Percentiles rank a stretch among this genome's conserved stretches.
phyloP scores from a whole-genome alignment of 1,139 yeast genomes.

The Geotrichum bryndzae region DNA sequence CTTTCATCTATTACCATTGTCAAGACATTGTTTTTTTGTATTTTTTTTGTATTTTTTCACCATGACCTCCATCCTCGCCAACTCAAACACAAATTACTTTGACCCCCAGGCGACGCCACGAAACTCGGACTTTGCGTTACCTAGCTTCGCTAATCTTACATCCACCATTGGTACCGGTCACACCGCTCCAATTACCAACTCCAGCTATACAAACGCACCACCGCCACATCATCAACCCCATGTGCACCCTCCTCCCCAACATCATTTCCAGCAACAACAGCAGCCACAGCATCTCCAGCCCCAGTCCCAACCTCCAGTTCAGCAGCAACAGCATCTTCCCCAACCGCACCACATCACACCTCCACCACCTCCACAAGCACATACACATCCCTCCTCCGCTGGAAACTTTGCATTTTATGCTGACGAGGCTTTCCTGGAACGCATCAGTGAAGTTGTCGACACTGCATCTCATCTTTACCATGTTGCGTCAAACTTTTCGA shows the following conservation, averaged over 20 bases:
- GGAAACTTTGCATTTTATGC: neutral
- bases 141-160: conserved; percentile 4
- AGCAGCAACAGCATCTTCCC: neutral
- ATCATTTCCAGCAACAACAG: neutral
- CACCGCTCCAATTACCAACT: neutral
- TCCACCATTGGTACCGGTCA: conserved; percentile 1
- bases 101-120: conserved; percentile 1
- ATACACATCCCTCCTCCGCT: neutral
- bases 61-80: neutral
- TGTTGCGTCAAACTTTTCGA: neutral
- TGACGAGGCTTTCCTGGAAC: conserved; percentile 10
- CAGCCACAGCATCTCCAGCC: neutral
- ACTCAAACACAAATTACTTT: neutral
- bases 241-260: conserved; percentile 5
- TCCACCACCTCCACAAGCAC: conserved; percentile 2
- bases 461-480: conserved; percentile 16
- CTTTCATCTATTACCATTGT: neutral
- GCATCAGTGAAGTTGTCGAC: conserved; percentile 10
- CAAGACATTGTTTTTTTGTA: too few species aligned
- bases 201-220: conserved; percentile 4
- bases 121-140: conserved; percentile 4
- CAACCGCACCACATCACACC: conserved; percentile 1
- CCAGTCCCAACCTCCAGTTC: conserved; percentile 1
- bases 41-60: neutral
- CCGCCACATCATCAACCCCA: neutral